phyloP scores from a whole-genome alignment of 805 yeast species.

The Wickerhamia fluorescens region DNA sequence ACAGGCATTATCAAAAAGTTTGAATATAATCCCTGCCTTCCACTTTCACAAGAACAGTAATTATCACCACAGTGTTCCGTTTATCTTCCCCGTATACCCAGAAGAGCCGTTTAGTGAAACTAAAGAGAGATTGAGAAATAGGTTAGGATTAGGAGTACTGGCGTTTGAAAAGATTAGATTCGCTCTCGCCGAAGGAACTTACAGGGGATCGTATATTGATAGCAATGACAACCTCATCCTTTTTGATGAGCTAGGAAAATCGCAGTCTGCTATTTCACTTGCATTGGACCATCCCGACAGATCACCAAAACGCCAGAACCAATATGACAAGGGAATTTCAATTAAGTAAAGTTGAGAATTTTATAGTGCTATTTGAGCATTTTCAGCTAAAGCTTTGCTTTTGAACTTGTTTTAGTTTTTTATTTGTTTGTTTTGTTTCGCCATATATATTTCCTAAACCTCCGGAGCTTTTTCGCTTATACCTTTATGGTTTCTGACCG shows the following conservation, averaged over 20 bases:
- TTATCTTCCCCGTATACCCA: slow-evolving; percentile 63
- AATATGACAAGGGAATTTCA: slow-evolving; percentile 37
- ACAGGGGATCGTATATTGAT: slow-evolving; percentile 39
- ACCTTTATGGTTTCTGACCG: slow-evolving; percentile 1
- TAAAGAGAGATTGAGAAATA: slow-evolving; percentile 56
- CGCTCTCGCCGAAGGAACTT: slow-evolving; percentile 43
- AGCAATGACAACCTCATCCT: slow-evolving; percentile 45
- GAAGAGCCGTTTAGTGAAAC: slow-evolving; percentile 61
- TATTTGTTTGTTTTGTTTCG: background rate
- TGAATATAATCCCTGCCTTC: slow-evolving; percentile 53
- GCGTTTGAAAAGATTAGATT: slow-evolving; percentile 73
- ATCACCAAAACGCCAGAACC: slow-evolving; percentile 36
- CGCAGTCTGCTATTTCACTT: slow-evolving; percentile 42
- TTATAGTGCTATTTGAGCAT: no score
- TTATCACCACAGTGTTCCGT: slow-evolving; percentile 77
- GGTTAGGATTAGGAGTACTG: slow-evolving; percentile 69
- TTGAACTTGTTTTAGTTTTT: background rate
- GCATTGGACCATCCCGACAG: slow-evolving; percentile 89
- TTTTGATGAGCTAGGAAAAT: slow-evolving; percentile 42
- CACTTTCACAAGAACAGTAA: slow-evolving; percentile 71
- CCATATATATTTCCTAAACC: background rate
- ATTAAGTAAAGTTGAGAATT: slow-evolving; percentile 19
- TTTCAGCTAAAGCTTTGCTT: background rate
- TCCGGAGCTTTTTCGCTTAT: background rate
- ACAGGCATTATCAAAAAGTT: slow-evolving; percentile 18